Evolutionary conservation across 2,329 filamentous ascomycete genomes (phyloP), one percentile per base, ranked within the genome.

Genomic region (Paramyrothecium sp.): DNA sequence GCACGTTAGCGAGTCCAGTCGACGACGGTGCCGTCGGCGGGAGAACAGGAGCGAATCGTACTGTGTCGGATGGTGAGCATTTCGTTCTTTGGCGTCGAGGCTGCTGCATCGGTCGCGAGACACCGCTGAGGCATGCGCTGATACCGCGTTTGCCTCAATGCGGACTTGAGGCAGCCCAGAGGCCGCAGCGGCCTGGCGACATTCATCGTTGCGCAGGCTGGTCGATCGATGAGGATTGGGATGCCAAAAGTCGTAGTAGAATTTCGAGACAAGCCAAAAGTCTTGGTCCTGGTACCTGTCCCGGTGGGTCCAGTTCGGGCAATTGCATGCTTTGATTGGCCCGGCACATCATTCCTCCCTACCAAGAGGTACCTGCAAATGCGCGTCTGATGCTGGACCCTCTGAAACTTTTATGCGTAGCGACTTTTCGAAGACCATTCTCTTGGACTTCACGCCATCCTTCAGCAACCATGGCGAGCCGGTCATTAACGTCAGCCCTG

Each of bases 81-180:
- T 54, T 66, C 60, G 61, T 64, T 58, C 58, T 61, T 23, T 56
- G 58, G 61, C 56, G 59, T 53, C 52, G 66, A 60, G 53, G 63
- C 56, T 54, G 64, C 57, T 41, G 66, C 56, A 33, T 66, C 72
- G 51, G 79, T 81, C 38, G 79, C 76, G 71, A 88, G 74, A 58
- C 79, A 77, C 63, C 86, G 73, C 56, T 69, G 65, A 46, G 73
- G 63, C 16, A 69, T 61, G 50, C 70, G 75, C 56, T 83, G 81
- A 60, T 81, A 81, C 60, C 85, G 78, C 51, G 81, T 75, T 68
- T 84, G 81, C 61, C 87, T 80, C 65, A 91, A 69, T 41, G 85
- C 76, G 30, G 84, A 78, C 75, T 89, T 90, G 71, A 90, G 85
- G 75, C 86, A 88, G 80, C 85, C 84, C 69, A 90, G 74, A 60